These are phyloP conservation scores for Pisolithus tinctorius DNA, from an alignment of 768 basidiomycete species.

Conservation along the genomic window DNA sequence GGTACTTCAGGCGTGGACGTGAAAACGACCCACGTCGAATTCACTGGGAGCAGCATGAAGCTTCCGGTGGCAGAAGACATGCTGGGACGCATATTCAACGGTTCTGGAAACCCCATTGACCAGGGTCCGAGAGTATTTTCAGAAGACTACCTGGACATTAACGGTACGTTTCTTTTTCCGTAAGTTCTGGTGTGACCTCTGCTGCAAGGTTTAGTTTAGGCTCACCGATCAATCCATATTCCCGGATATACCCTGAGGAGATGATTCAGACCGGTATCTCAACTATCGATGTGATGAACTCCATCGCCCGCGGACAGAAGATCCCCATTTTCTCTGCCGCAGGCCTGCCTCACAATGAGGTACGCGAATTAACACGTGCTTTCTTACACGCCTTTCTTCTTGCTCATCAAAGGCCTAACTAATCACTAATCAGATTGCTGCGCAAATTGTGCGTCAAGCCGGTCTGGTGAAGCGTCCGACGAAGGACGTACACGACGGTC, in stretches of 20 bases:
- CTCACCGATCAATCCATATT: constrained; percentile 95
- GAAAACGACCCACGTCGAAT: constrained; percentile 94
- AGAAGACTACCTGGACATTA: constrained; percentile 98
- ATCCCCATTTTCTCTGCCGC: constrained; percentile 99
- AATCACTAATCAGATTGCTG: constrained; percentile 69
- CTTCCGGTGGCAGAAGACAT: constrained; percentile 98
- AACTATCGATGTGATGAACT: constrained; percentile 96
- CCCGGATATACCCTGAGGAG: constrained; percentile 99
- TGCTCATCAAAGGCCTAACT: constrained; percentile 2
- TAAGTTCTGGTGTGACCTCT: neutral
- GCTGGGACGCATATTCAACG: constrained; percentile 98
- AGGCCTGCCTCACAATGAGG: constrained; percentile 98
- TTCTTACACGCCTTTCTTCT: constrained; percentile 16
- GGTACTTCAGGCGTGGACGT: constrained; percentile 97
- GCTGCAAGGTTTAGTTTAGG: constrained; percentile 41
- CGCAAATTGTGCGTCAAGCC: constrained; percentile 99
- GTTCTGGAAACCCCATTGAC: constrained; percentile 96
- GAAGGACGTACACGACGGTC: constrained; percentile 96
- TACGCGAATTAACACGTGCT: constrained; percentile 25
- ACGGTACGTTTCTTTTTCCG: constrained; percentile 53
- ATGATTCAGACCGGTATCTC: constrained; percentile 99
- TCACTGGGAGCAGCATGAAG: constrained; percentile 98
- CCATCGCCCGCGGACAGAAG: constrained; percentile 99
- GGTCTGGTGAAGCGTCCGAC: constrained; percentile 95
- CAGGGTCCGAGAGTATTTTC: constrained; percentile 99